These are phyloP conservation scores for Solidago caesia DNA, from an alignment of 129 eudicot species.

Conservation along the genomic window DNA sequence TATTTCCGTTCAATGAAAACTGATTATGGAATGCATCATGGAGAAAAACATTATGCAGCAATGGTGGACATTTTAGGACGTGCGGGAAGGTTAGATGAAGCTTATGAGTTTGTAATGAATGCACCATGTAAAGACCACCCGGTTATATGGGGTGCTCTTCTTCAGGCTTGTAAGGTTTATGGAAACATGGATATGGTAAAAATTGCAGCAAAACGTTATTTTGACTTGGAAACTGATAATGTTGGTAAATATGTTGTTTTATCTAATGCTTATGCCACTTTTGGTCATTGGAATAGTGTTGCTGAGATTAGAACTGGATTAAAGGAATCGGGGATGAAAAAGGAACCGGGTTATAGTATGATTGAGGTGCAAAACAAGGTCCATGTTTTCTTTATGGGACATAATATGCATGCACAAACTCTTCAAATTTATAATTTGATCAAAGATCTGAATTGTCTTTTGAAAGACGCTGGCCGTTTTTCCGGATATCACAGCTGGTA, in stretches of 20 bases:
- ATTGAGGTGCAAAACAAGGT: conserved; percentile 77
- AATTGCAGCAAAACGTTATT: conserved; percentile 66
- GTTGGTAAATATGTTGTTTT: conserved; percentile 80
- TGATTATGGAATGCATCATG: conserved; percentile 68
- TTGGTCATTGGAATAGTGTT: conserved; percentile 76
- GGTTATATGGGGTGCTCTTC: conserved; percentile 87
- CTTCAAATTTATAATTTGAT: conserved; percentile 50
- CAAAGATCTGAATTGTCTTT: conserved; percentile 40
- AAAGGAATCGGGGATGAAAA: conserved; percentile 66
- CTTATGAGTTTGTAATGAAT: conserved; percentile 54
- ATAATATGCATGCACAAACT: conserved; percentile 60
- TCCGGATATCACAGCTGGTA: conserved; percentile 43
- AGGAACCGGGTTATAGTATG: conserved; percentile 92
- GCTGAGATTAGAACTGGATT: conserved; percentile 70
- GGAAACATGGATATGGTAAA: conserved; percentile 76
- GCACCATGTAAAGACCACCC: conserved; percentile 72
- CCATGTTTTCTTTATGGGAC: conserved; percentile 75
- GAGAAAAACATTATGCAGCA: conserved; percentile 79
- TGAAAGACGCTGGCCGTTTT: conserved; percentile 53
- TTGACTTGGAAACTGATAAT: conserved; percentile 77
- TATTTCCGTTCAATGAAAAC: conserved; percentile 63
- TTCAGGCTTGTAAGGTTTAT: conserved; percentile 79
- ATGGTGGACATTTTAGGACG: conserved; percentile 92
- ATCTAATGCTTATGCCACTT: conserved; percentile 81
- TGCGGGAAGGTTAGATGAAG: conserved; percentile 83